These are phyloP conservation scores for Juglanconis juglandina DNA, from an alignment of 2,329 filamentous ascomycete genomes.

Conservation along the genomic window DNA sequence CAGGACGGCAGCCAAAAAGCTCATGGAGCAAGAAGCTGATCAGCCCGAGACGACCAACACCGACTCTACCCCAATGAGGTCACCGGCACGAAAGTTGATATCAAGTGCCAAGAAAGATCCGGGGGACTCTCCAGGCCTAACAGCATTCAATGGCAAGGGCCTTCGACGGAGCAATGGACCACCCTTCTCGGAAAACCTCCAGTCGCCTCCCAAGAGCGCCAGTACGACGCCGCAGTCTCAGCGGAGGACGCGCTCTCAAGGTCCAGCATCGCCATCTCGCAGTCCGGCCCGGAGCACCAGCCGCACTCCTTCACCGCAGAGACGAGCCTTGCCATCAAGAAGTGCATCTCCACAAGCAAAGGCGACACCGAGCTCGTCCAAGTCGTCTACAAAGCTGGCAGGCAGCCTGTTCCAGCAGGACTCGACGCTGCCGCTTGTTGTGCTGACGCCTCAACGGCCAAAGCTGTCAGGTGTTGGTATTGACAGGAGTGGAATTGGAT, in stretches of 20 bases:
- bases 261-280: slow-evolving; percentile 15
- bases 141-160: slow-evolving; percentile 48
- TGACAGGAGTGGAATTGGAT: slow-evolving; percentile 69
- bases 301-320: slow-evolving; percentile 28
- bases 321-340: neutral
- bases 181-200: slow-evolving; percentile 39
- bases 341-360: slow-evolving; percentile 8
- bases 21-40: slow-evolving; percentile 58
- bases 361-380: slow-evolving; percentile 27
- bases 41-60: slow-evolving; percentile 43
- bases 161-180: slow-evolving; percentile 47
- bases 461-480: slow-evolving; percentile 66
- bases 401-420: slow-evolving; percentile 53
- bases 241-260: slow-evolving; percentile 14
- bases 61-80: slow-evolving; percentile 34
- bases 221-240: slow-evolving; percentile 7
- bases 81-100: slow-evolving; percentile 26
- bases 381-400: slow-evolving; percentile 27
- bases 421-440: slow-evolving; percentile 54
- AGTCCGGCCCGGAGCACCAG: slow-evolving; percentile 8
- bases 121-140: slow-evolving; percentile 52
- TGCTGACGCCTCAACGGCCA: slow-evolving; percentile 59
- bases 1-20: slow-evolving; percentile 48
- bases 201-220: slow-evolving; percentile 20
- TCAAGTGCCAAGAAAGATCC: slow-evolving; percentile 23